A percentile compares a stretch with the other conserved stretches of the same genome.
Conservation (phyloP, 1,284 basidiomycete species). For the Cystobasidium slooffiae region DNA sequence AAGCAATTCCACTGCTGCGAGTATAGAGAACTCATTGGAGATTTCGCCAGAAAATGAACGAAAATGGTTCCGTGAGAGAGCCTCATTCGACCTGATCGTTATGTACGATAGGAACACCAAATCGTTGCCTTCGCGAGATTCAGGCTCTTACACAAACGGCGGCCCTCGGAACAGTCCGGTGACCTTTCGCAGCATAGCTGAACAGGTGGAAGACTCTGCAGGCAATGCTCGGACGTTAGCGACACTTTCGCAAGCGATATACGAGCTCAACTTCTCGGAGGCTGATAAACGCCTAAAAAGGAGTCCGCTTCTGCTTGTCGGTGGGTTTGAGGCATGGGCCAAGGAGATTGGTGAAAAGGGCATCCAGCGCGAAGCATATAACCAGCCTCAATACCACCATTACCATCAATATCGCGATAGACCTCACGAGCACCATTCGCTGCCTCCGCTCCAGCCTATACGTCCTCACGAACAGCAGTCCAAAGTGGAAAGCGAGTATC, state of each 20-base stretch:
- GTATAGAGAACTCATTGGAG: slow-evolving; percentile 76
- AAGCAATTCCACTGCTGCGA: slow-evolving; percentile 67
- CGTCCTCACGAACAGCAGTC: neutral
- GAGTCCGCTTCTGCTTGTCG: slow-evolving; percentile 80
- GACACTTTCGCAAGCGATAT: slow-evolving; percentile 69
- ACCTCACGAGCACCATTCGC: slow-evolving; percentile 12
- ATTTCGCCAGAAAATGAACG: slow-evolving; percentile 73
- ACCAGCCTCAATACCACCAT: slow-evolving; percentile 7
- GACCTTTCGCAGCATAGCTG: slow-evolving; percentile 9
- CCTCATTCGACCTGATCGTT: slow-evolving; percentile 87
- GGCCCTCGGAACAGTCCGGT: slow-evolving; percentile 15
- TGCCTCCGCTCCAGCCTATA: slow-evolving; percentile 24
- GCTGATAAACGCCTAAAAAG: slow-evolving; percentile 68
- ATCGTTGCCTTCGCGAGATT: slow-evolving; percentile 58
- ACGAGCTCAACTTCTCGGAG: slow-evolving; percentile 69
- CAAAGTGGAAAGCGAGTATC: slow-evolving; percentile 32
- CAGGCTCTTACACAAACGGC: neutral
- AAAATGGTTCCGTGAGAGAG: slow-evolving; percentile 74
- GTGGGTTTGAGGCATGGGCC: slow-evolving; percentile 84
- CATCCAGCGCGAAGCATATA: slow-evolving; percentile 54
- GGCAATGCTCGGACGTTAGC: slow-evolving; percentile 63
- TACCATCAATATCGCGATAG: slow-evolving; percentile 1
- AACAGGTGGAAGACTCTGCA: slow-evolving; percentile 30
- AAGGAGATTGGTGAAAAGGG: slow-evolving; percentile 66
- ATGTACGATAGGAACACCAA: slow-evolving; percentile 79